These are phyloP conservation scores for Buxus sempervirens DNA, from an alignment of 164 flowering plant species.

Conservation along the genomic window DNA sequence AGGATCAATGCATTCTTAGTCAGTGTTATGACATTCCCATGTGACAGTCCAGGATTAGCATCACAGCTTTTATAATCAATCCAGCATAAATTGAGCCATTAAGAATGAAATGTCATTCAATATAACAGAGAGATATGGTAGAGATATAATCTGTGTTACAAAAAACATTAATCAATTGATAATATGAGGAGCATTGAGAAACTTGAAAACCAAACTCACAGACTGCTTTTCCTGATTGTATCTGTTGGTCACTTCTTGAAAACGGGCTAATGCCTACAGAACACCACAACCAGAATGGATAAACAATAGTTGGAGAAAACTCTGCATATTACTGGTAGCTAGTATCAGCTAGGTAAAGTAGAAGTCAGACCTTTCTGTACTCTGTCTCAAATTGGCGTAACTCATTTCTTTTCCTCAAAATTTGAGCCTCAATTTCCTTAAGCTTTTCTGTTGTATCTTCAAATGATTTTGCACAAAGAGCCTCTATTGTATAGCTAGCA, in stretches of 20 bases:
- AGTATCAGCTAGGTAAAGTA: neutral
- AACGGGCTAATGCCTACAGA: conserved; percentile 68
- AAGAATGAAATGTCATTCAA: neutral
- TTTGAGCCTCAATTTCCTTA: conserved; percentile 70
- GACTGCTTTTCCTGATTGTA: conserved; percentile 72
- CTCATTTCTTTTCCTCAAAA: conserved; percentile 72
- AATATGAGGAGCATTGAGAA: neutral
- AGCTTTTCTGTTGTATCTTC: conserved; percentile 63
- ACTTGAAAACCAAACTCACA: conserved; percentile 36
- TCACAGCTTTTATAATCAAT: neutral
- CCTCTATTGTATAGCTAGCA: conserved; percentile 73
- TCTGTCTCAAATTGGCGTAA: conserved; percentile 79
- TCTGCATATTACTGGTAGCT: too few species aligned
- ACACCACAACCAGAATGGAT: neutral
- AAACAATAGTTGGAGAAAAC: neutral
- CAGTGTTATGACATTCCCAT: neutral
- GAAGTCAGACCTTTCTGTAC: conserved; percentile 49
- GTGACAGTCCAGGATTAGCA: neutral
- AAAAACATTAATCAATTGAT: too few species aligned
- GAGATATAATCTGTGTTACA: neutral
- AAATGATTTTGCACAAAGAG: conserved; percentile 65
- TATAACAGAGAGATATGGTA: neutral
- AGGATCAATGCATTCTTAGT: neutral
- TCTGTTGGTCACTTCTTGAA: conserved; percentile 74
- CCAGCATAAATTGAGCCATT: neutral